Evolutionary conservation across 768 basidiomycete species (phyloP), one percentile per base, ranked within the genome.

Genomic region (Lactarius deliciosus): DNA sequence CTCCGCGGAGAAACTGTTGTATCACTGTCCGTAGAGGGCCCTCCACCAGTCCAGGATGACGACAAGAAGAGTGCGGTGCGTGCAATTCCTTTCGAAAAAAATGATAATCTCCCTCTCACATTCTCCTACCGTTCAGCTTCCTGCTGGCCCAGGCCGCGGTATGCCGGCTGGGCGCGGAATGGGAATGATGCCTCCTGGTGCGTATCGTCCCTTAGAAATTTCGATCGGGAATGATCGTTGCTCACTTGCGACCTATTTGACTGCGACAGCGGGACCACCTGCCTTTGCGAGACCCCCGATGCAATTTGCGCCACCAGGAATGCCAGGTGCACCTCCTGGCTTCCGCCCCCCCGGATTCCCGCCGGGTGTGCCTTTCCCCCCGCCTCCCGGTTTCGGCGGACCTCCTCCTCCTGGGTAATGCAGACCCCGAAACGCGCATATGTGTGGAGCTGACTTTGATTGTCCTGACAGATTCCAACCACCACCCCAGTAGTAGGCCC

Each of bases 101-200:
- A 3, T 8, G 54, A 28, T 9, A 43, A 65, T 64, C n/a, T 7
- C 50, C 34, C 9, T 58, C 61, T 63, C 61, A 60, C 32, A 75
- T 56, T 75, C 60, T 64, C 64, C 30, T 71, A 55, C 56, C 68
- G 64, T 72, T 41, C 72, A 95, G 92, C 83, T 94, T 69, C 87
- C 91, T 71, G 82, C 84, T 68, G 96, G 96, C 61, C 94, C 96
- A 75, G 96, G 96, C 69, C 87, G 93, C 68, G 96, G 96, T 72
- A 89, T 94, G 82, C 94, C 96, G 75, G 96, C 96, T 50, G 96
- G 96, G 71, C 89, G 96, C 72, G 96, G 96, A 64, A 96, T 98
- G 87, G 93, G 94, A 63, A 94, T 93, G 91, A 87, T 92, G 86
- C 91, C 91, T 63, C 89, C 91, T 1, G 85, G 91, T 91, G 76